Percentiles rank a stretch among this genome's conserved stretches.
Conservation (phyloP, 768 basidiomycete species). For the Aureoboletus auriporus region DNA sequence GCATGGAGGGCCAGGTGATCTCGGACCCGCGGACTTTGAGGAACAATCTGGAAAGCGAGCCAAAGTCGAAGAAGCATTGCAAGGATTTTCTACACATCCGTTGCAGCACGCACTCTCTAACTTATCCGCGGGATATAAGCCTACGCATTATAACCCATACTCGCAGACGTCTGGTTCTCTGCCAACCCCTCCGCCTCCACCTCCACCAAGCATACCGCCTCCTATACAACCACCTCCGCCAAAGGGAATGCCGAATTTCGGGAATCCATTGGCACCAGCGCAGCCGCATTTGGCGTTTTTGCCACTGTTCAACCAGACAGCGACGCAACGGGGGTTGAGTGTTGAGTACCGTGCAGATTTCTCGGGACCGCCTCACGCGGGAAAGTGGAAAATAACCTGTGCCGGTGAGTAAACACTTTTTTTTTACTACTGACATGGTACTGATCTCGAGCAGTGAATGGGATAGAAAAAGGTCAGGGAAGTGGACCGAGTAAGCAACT, state of each 20-base stretch:
- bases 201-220: conserved; percentile 28
- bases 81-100: conserved; percentile 28
- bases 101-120: conserved; percentile 18
- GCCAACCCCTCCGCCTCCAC: conserved; percentile 8
- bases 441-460: conserved; percentile 49
- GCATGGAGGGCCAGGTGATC: conserved; percentile 11
- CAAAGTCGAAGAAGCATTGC: conserved; percentile 28
- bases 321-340: conserved; percentile 57
- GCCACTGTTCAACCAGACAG: conserved; percentile 72
- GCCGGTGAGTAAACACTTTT: conserved; percentile 47
- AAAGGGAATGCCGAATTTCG: conserved; percentile 26
- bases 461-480: conserved; percentile 63
- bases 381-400: conserved; percentile 63
- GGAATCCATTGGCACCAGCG: conserved; percentile 63
- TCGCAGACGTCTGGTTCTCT: conserved; percentile 10
- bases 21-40: conserved; percentile 23
- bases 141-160: conserved; percentile 31
- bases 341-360: conserved; percentile 61
- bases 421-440: not conserved
- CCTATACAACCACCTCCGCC: conserved; percentile 36
- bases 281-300: conserved; percentile 61
- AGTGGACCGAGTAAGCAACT: conserved; percentile 66
- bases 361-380: conserved; percentile 63
- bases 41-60: conserved; percentile 28
- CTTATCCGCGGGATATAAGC: conserved; percentile 15